Evolutionary conservation across 2,329 filamentous ascomycete genomes (phyloP).

Genomic region (Alternaria sp.): DNA sequence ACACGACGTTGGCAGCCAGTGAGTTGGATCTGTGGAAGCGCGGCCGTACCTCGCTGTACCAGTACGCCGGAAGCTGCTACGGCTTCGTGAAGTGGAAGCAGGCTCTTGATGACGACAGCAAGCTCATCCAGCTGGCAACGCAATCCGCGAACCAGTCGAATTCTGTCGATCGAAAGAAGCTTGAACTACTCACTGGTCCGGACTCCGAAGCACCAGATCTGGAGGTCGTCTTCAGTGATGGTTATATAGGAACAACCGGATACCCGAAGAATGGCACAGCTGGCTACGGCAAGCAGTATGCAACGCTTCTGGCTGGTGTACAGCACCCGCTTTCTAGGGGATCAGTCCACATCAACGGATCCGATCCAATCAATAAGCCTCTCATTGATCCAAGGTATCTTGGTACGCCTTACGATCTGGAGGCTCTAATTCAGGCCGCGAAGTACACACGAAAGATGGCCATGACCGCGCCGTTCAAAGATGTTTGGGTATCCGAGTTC

Average conservation of each 20-base stretch:
- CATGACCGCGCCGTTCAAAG: conserved; percentile 30
- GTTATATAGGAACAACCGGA: conserved; percentile 50
- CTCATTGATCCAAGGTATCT: conserved; percentile 32
- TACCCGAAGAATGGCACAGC: conserved; percentile 32
- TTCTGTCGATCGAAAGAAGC: conserved; percentile 20
- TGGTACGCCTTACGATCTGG: conserved; percentile 23
- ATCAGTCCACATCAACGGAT: conserved; percentile 24
- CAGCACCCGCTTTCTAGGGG: conserved; percentile 39
- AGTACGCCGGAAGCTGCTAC: conserved; percentile 49
- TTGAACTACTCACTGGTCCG: conserved; percentile 43
- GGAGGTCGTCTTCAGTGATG: conserved; percentile 54
- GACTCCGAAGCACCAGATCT: conserved; percentile 44
- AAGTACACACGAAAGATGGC: conserved; percentile 34
- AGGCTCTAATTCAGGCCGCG: conserved; percentile 12
- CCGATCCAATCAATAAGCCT: conserved; percentile 15
- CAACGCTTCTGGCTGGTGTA: conserved; percentile 37
- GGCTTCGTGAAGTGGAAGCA: conserved; percentile 53
- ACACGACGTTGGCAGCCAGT: conserved; percentile 42
- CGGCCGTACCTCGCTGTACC: conserved; percentile 44
- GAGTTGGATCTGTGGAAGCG: conserved; percentile 47
- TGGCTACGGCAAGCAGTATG: conserved; percentile 27
- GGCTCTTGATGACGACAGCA: conserved; percentile 33
- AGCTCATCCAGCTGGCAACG: conserved; percentile 13
- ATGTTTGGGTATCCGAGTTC: conserved; percentile 34
- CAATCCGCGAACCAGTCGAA: conserved; percentile 18